A percentile compares a stretch with the other conserved stretches of the same genome.
Conservation (phyloP, 2,329 filamentous ascomycete species). For the Monosporascus sp. region DNA sequence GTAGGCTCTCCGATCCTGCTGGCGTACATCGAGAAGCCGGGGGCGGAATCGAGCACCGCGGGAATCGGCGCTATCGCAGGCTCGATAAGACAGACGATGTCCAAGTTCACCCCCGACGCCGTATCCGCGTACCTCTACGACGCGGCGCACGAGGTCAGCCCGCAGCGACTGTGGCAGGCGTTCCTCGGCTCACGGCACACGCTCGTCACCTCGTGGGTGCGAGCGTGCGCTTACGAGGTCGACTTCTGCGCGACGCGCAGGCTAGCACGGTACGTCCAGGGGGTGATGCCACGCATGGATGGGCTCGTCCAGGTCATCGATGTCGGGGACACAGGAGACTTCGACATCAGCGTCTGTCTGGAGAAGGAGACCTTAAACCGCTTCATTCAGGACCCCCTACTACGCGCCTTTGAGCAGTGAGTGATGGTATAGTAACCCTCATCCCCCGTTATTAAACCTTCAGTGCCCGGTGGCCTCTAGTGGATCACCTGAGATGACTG, state of each 20-base stretch:
- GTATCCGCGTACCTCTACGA: slow-evolving; percentile 37
- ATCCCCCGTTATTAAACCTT: too few relatives aligned
- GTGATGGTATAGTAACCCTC: too few relatives aligned
- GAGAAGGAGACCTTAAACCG: slow-evolving; percentile 13
- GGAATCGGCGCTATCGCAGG: slow-evolving; percentile 21
- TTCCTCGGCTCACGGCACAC: slow-evolving; percentile 37
- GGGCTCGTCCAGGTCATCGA: slow-evolving; percentile 38
- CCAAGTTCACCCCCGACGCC: slow-evolving; percentile 29
- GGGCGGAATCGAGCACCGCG: slow-evolving; percentile 5
- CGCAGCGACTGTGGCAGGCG: slow-evolving; percentile 42
- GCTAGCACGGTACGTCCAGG: slow-evolving; percentile 30
- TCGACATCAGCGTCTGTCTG: slow-evolving; percentile 30
- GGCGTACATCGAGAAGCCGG: slow-evolving; percentile 25
- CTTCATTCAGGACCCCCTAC: too few relatives aligned
- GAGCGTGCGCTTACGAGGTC: slow-evolving; percentile 32
- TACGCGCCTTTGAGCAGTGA: too few relatives aligned
- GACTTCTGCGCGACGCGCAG: slow-evolving; percentile 27
- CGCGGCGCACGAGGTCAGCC: slow-evolving; percentile 35
- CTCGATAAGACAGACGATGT: slow-evolving; percentile 29
- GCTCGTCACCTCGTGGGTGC: slow-evolving; percentile 39
- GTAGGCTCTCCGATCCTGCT: slow-evolving; percentile 39
- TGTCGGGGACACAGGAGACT: slow-evolving; percentile 20
- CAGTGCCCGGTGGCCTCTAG: too few relatives aligned
- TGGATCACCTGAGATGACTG: too few relatives aligned
- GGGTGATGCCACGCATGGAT: slow-evolving; percentile 36